Conservation (phyloP, 176 grass and related monocot species). For the Olyra latifolia region DNA sequence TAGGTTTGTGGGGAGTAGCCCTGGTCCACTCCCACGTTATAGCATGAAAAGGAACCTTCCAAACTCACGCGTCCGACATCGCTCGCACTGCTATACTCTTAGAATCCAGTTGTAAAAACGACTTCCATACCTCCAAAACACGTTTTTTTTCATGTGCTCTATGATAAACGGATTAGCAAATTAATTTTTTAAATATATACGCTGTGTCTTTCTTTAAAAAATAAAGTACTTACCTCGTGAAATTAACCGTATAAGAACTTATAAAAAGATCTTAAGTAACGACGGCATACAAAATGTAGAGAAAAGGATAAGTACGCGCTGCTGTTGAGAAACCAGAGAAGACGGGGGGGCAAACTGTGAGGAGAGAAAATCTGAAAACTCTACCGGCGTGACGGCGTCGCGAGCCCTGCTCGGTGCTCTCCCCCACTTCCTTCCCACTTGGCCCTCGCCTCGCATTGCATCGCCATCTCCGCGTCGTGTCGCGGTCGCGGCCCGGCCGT, state of each 20-base stretch:
- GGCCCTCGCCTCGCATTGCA: conserved; percentile 1
- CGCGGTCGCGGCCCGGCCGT: conserved; percentile 22
- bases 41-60: no score
- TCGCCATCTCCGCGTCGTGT: conserved; percentile 46
- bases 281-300: no score
- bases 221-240: background rate
- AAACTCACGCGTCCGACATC: no score
- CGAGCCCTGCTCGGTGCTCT: conserved; percentile 30
- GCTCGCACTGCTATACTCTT: no score
- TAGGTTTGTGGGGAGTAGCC: no score
- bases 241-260: background rate
- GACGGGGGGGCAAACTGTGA: conserved; percentile 2
- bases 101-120: no score
- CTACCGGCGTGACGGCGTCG: conserved; percentile 31
- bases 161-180: no score
- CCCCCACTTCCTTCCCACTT: conserved; percentile 49
- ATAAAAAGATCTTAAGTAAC: background rate
- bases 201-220: background rate
- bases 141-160: no score
- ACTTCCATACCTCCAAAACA: no score
- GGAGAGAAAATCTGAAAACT: conserved; percentile 34
- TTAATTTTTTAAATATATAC: no score
- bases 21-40: no score
- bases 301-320: background rate
- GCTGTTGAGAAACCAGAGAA: background rate